Base-by-base conservation (phyloP, 1,284 basidiomycete genomes). In the Rhizoctonia solani region DNA sequence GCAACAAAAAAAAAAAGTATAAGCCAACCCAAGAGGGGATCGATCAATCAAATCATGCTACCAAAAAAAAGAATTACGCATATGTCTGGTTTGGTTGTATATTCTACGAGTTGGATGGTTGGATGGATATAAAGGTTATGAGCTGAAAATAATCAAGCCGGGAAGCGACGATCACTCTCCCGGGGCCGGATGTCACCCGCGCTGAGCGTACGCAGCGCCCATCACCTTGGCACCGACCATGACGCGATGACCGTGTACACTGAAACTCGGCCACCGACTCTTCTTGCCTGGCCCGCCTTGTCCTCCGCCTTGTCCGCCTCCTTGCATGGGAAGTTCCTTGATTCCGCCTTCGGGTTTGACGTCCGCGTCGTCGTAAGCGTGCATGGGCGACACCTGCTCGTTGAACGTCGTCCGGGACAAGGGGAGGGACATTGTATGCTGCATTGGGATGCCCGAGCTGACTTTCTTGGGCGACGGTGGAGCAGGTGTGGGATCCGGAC, bases 191-290 rank as follows among this genome's bases (percentile, higher is more conserved):
- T n/a, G n/a, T n/a, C n/a, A n/a, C n/a, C n/a, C n/a, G n/a, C n/a
- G n/a, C n/a, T n/a, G n/a, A 29, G 59, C 29, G 29, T 63, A 63
- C 8, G 59, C 59, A 41, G 59, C 59, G 49, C 59, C 59, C 59
- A 63, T 63, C 9, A 63, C 59, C 49, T 63, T 63, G 47, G 59
- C 59, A 13, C 59, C 59, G 23, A 63, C 59, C 47, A 53, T 53
- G 1, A 63, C 59, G 41, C 59, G 59, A 53, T 63, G 59, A 16
- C 59, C 59, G 25, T 63, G 59, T 25, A 63, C 59, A 25, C 59
- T 63, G 37, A 63, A 63, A 21, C 59, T 63, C 47, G 59, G 59
- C 59, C 59, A 63, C 16, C 59, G 59, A 25, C 59, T 63, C 47
- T 63, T 63, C 21, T 47, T 21, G 3, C 32, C 54, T 8, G 16